Evolutionary conservation across 2,329 filamentous ascomycete genomes (phyloP), one percentile per base, ranked within the genome.

Genomic region (Orbilia oligospora): DNA sequence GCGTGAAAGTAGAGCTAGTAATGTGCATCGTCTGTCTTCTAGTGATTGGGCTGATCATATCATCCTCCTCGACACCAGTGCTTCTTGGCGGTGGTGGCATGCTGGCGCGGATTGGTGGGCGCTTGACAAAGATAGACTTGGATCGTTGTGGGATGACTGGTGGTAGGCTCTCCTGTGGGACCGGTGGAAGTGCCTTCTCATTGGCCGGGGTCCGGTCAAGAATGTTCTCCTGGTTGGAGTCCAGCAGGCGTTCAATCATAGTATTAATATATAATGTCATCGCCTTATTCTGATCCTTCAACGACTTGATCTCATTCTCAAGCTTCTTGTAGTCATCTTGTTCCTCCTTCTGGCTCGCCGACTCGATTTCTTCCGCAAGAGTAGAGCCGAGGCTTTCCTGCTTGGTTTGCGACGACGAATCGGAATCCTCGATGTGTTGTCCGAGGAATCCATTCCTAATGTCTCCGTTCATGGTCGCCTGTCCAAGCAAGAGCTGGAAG

Each of bases 181-280:
- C 90, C 1, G 92, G 89, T 5, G 93, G 93, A 18, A 97, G 89
- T n/a, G 96, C 94, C 84, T 97, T 97, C 87, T 88, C 83, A 16
- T 14, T 22, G 8, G 91, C 92, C 8, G 80, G 78, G 20, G 81
- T 82, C 84, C 93, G 92, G 83, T 97, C 93, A 48, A 97, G 88
- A 78, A 98, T 97, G 80, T 93, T 91, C 85, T 99, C 95, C 81
- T 97, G 98, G 81, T 97, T 94, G 85, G 97, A 93, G 83, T 97
- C 92, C 80, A 99, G 88, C 53, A 99, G 89, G 71, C 96, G 92
- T 84, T 96, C 96, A 84, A 99, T 97, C 84, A 99, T 98, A 86
- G 96, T 97, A 89, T 98, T 97, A 87, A 99, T 97, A 86, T 99
- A 99, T 81, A 98, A 87, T 24, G 94, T 97, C 82, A 99, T 87